A percentile compares a stretch with the other conserved stretches of the same genome.
phyloP scores from a whole-genome alignment of 345 rosid genomes.

The Aquilaria yunnanensis region DNA sequence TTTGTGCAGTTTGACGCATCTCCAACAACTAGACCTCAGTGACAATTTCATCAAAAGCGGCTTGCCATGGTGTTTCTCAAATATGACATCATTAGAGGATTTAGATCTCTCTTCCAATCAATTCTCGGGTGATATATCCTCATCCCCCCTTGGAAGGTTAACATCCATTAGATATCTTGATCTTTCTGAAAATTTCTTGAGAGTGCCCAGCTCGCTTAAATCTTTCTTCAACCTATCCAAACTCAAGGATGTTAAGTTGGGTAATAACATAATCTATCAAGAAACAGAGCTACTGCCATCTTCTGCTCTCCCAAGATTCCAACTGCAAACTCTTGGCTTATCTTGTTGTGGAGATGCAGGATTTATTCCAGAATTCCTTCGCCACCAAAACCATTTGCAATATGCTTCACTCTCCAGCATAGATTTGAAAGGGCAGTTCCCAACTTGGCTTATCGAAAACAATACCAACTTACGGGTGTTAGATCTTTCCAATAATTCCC shows the following conservation, averaged over 20 bases:
- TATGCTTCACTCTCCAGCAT: not conserved
- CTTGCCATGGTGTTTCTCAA: conserved; percentile 2
- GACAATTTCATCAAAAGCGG: conserved; percentile 2
- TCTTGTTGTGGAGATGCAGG: not conserved
- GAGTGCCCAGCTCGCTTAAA: conserved; percentile 5
- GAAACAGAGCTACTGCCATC: not conserved
- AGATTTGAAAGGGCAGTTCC: conserved; percentile 13
- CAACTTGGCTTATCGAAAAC: conserved; percentile 24
- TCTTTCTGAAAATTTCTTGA: conserved; percentile 5
- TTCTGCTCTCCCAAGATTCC: not conserved
- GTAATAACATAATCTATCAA: not conserved
- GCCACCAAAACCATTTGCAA: conserved; percentile 9
- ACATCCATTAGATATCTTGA: not conserved
- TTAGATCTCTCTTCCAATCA: conserved; percentile 9
- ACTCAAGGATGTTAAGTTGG: not conserved
- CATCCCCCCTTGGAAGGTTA: not conserved
- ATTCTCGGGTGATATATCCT: conserved; percentile 2
- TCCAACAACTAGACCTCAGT: conserved; percentile 2
- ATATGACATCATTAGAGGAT: not conserved
- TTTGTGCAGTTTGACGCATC: not conserved
- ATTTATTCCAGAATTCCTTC: too few species aligned
- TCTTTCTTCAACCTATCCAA: conserved; percentile 7
- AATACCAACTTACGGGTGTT: conserved; percentile 1
- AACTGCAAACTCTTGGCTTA: not conserved
- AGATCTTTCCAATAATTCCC: not conserved